Percentiles rank a stretch among this genome's conserved stretches.
These are phyloP conservation scores for Russula ochroleuca DNA, from an alignment of 768 basidiomycete species.

Conservation along the genomic window DNA sequence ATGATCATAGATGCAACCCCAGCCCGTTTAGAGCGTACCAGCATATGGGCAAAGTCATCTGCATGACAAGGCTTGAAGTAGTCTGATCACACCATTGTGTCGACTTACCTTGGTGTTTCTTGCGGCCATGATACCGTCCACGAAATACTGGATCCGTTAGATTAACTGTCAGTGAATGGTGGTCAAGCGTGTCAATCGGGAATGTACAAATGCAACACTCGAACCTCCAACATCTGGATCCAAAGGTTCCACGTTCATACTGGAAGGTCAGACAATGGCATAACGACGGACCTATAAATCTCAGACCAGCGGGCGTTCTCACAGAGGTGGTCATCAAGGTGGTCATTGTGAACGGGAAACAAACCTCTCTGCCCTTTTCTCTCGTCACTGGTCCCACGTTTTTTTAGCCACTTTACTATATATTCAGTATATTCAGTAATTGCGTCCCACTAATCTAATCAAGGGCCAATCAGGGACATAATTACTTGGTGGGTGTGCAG, in stretches of 20 bases:
- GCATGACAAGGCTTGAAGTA: conserved; percentile 3
- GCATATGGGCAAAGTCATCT: conserved; percentile 62
- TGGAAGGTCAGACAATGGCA: not conserved
- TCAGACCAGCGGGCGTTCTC: not conserved
- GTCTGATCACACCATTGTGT: not conserved
- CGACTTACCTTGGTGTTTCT: conserved; percentile 35
- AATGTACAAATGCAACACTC: not conserved
- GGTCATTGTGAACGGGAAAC: not conserved
- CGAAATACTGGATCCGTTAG: conserved; percentile 41
- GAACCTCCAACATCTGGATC: conserved; percentile 38
- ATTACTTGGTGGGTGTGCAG: no score
- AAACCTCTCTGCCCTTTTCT: not conserved
- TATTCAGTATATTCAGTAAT: no score
- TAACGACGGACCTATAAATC: conserved; percentile 14
- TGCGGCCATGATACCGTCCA: conserved; percentile 37
- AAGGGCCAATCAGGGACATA: no score
- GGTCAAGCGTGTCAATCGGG: not conserved
- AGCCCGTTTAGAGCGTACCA: conserved; percentile 51
- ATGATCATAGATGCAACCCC: conserved; percentile 71
- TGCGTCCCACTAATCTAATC: no score
- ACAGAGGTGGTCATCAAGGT: not conserved
- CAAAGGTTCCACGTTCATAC: conserved; percentile 32
- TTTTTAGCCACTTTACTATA: no score
- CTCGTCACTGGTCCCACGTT: not conserved
- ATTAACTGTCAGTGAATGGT: conserved; percentile 33